Evolutionary conservation across 176 grass and related monocot species (phyloP).

Genomic region (Typha latifolia): DNA sequence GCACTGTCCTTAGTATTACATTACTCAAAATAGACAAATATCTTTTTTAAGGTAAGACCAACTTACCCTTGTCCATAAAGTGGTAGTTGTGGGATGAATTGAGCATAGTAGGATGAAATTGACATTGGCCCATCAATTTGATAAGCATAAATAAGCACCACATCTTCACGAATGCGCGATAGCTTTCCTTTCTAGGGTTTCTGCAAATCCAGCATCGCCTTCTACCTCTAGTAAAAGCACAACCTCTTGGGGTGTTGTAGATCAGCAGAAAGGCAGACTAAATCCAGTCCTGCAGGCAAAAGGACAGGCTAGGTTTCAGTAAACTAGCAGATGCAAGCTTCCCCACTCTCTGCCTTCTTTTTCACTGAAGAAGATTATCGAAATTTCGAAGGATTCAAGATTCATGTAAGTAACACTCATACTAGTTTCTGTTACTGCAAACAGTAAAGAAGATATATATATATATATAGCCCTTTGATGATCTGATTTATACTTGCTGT

Average conservation of each 20-base stretch:
- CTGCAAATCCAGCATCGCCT: background rate
- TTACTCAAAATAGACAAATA: background rate
- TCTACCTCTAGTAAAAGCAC: background rate
- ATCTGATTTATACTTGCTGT: no score
- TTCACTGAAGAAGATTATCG: background rate
- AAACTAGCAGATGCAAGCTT: background rate
- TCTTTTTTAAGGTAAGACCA: background rate
- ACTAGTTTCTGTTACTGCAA: no score
- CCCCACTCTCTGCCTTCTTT: background rate
- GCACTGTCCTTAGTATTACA: background rate
- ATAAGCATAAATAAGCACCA: conserved; percentile 1
- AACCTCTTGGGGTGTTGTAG: background rate
- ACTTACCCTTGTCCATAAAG: background rate
- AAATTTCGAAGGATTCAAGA: no score
- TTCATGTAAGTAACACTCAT: no score
- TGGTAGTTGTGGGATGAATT: background rate
- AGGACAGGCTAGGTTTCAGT: background rate
- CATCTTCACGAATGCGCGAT: background rate
- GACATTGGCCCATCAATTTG: background rate
- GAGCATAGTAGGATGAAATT: background rate
- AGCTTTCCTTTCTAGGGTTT: conserved; percentile 4
- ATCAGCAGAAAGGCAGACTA: background rate
- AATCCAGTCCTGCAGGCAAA: background rate
- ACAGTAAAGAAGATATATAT: no score
- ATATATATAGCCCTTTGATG: no score